Base-by-base conservation (phyloP, 106 monocot species). In the Triglochin maritima region DNA sequence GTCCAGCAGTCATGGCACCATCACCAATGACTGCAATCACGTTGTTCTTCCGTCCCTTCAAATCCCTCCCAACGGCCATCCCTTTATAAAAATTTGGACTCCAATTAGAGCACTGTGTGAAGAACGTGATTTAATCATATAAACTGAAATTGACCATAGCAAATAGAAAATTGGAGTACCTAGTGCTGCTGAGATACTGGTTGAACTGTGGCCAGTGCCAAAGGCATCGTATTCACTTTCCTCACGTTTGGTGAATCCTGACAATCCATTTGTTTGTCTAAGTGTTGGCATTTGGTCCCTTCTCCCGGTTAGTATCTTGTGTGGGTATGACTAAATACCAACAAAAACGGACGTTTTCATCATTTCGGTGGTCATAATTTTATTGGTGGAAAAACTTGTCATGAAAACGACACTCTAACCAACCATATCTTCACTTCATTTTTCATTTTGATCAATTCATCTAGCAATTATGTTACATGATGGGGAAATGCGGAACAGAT, bases 1-100 rank as follows among this genome's bases (percentile, higher is more conserved):
- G 93, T 10, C 93, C 93, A 2, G 93, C 93, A 13, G 93, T 94
- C 93, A 94, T 94, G 62, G 93, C 89, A 11, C 93, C 93, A 64
- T 94, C 93, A 42, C 93, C 93, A 58, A 94, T 94, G 13, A 94
- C 89, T 0, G 93, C 93, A 58, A 94, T 79, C 68, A 94, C 93
- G 62, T 83, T 82, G 84, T 94, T 94, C 62, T 94, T 94, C 54
- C 78, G 71, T 3, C 86, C 86, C 76, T 86, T 82, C 47, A 94
- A 69, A 49, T 94, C 93, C 71, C 93, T 86, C 59, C 93, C 93
- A 2, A 94, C 82, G 5, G 93, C 93, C 93, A 94, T 94, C 3
- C 93, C 92, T 92, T 71, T 42, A 72, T 62, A 14, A 61, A 5
- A 4, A 10, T 41, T 29, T 9, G 43, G 4, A 43, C 17, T 43